These are phyloP conservation scores for Boletus sp. DNA, from an alignment of 768 basidiomycete species.

Conservation along the genomic window DNA sequence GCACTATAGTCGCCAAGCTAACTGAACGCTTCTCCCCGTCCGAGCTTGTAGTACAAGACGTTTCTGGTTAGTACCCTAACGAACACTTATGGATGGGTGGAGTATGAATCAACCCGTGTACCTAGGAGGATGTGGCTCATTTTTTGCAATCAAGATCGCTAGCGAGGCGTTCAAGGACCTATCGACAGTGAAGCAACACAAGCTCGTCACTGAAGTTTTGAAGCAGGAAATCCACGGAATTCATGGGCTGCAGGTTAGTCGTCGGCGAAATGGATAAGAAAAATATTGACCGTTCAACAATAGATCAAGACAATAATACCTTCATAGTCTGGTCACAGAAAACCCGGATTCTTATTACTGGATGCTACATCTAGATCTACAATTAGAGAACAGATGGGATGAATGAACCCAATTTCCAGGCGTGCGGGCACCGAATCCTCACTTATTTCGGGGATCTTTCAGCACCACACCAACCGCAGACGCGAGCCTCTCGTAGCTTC, in stretches of 20 bases:
- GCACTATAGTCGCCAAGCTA: conserved; percentile 69
- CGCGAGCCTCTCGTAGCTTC: neutral
- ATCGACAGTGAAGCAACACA: conserved; percentile 89
- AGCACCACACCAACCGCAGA: neutral
- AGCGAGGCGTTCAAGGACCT: conserved; percentile 86
- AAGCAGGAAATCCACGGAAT: conserved; percentile 89
- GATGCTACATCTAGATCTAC: conserved; percentile 6
- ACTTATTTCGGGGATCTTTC: neutral
- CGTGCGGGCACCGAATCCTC: neutral
- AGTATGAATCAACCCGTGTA: conserved; percentile 6
- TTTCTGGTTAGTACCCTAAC: conserved; percentile 72
- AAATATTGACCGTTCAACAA: conserved; percentile 8
- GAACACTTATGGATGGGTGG: neutral
- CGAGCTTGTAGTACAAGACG: conserved; percentile 83
- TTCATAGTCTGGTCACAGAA: conserved; percentile 11
- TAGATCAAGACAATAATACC: conserved; percentile 46
- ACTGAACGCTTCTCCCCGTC: conserved; percentile 73
- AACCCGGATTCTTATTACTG: neutral
- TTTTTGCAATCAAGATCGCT: conserved; percentile 89
- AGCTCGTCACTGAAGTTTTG: conserved; percentile 79
- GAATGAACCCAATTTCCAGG: neutral
- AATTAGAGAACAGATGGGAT: conserved; percentile 6
- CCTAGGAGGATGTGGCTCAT: conserved; percentile 93
- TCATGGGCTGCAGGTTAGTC: conserved; percentile 87
- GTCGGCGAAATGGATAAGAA: neutral